phyloP scores from a whole-genome alignment of 2,329 filamentous ascomycete species.

The Diaporthe citrichinensis region DNA sequence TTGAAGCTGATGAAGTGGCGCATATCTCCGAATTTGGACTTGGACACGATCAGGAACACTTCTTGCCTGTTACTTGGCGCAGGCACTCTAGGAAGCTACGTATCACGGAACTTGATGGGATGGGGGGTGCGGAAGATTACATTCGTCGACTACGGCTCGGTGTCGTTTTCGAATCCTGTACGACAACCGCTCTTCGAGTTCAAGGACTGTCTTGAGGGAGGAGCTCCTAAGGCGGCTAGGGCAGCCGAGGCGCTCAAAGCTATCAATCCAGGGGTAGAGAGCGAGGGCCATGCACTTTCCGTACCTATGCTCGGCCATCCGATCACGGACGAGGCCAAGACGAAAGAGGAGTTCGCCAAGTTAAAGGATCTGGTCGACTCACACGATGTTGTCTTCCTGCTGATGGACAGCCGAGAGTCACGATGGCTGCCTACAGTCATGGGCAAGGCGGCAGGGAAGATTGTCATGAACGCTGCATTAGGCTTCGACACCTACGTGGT shows the following conservation, averaged over 20 bases:
- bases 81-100: conserved; percentile 93
- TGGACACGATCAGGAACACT: conserved; percentile 90
- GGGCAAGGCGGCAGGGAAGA: conserved; percentile 92
- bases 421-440: conserved; percentile 97
- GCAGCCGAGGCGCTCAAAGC: conserved; percentile 85
- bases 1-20: conserved; percentile 99
- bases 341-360: conserved; percentile 80
- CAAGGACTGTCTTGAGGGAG: conserved; percentile 88
- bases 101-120: conserved; percentile 90
- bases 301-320: conserved; percentile 98
- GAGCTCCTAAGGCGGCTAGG: conserved; percentile 83
- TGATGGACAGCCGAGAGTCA: conserved; percentile 96
- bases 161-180: conserved; percentile 97
- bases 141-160: conserved; percentile 92
- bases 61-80: conserved; percentile 93
- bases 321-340: conserved; percentile 78
- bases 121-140: conserved; percentile 98
- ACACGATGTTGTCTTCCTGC: conserved; percentile 94
- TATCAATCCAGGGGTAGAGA: conserved; percentile 92
- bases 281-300: conserved; percentile 82
- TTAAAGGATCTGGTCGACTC: conserved; percentile 82
- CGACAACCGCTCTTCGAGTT: conserved; percentile 94
- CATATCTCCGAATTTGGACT: conserved; percentile 87
- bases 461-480: conserved; percentile 95
- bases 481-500: conserved; percentile 98